Conservation (phyloP, 192 early-diverging fungal genomes). For the Coemansia sp. region DNA sequence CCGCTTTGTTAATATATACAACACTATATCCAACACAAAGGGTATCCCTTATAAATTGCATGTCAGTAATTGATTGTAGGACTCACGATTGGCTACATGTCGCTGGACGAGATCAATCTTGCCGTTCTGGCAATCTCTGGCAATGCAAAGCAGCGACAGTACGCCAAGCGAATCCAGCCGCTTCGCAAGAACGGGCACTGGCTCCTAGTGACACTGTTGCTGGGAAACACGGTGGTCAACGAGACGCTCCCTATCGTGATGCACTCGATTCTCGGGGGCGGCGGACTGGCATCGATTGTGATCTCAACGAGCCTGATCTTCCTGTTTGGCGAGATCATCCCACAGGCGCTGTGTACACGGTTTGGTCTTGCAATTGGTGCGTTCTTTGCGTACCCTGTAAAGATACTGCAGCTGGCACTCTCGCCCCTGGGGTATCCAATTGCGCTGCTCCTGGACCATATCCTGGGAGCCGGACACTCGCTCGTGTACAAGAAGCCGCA, state of each 20-base stretch:
- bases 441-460: conserved; percentile 75
- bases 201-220: conserved; percentile 89
- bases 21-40: no score
- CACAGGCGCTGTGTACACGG: conserved; percentile 86
- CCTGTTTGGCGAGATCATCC: conserved; percentile 95
- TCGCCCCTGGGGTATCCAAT: conserved; percentile 81
- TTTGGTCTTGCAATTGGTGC: conserved; percentile 90
- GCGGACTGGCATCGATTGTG: conserved; percentile 80
- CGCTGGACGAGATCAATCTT: conserved; percentile 81
- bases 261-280: conserved; percentile 73
- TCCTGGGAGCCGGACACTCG: conserved; percentile 84
- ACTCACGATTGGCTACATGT: conserved; percentile 72
- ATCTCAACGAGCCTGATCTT: conserved; percentile 88
- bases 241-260: conserved; percentile 90
- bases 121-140: conserved; percentile 84
- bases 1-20: no score
- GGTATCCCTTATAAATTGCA: no score
- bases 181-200: conserved; percentile 89
- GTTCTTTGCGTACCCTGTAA: conserved; percentile 76
- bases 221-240: conserved; percentile 95
- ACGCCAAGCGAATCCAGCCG: conserved; percentile 83
- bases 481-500: conserved; percentile 79
- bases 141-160: conserved; percentile 62
- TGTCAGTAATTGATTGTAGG: conserved; percentile 10
- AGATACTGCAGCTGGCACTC: conserved; percentile 66